Conservation (phyloP, 495 filamentous ascomycete genomes). For the Xylaria venustula region DNA sequence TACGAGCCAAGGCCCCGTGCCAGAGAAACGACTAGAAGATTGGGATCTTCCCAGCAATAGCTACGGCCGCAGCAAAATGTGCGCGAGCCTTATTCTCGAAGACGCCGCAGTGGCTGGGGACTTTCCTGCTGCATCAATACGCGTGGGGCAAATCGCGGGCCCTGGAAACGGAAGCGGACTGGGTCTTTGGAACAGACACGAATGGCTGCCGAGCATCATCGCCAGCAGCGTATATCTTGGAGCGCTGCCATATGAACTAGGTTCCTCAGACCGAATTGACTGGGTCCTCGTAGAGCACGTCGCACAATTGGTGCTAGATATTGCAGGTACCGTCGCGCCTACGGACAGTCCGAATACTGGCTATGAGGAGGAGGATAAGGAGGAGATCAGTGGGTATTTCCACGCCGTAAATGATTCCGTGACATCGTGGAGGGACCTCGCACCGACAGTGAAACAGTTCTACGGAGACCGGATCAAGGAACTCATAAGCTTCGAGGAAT, state of each 20-base stretch:
- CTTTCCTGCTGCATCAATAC: constrained; percentile 39
- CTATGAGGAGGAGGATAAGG: no score
- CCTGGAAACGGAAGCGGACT: constrained; percentile 30
- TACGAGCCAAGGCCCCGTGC: constrained; percentile 26
- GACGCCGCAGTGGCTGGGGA: constrained; percentile 27
- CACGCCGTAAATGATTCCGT: no score
- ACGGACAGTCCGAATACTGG: no score
- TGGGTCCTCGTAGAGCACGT: constrained; percentile 49
- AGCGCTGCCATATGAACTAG: constrained; percentile 37
- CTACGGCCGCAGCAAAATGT: constrained; percentile 53
- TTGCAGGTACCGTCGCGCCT: no score
- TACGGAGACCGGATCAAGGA: no score
- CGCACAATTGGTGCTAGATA: no score
- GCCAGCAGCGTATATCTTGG: constrained; percentile 41
- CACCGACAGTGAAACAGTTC: no score
- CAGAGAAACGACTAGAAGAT: constrained; percentile 40
- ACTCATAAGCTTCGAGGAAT: no score
- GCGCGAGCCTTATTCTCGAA: constrained; percentile 46
- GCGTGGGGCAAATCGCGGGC: constrained; percentile 56
- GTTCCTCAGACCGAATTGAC: constrained; percentile 40
- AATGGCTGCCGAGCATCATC: constrained; percentile 56
- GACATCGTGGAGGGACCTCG: no score
- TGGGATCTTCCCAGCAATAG: constrained; percentile 34
- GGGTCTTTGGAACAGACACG: constrained; percentile 53
- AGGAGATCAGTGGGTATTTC: no score